Evolutionary conservation across 2,329 filamentous ascomycete genomes (phyloP), one percentile per base, ranked within the genome.

Genomic region (Aureobasidium musti): DNA sequence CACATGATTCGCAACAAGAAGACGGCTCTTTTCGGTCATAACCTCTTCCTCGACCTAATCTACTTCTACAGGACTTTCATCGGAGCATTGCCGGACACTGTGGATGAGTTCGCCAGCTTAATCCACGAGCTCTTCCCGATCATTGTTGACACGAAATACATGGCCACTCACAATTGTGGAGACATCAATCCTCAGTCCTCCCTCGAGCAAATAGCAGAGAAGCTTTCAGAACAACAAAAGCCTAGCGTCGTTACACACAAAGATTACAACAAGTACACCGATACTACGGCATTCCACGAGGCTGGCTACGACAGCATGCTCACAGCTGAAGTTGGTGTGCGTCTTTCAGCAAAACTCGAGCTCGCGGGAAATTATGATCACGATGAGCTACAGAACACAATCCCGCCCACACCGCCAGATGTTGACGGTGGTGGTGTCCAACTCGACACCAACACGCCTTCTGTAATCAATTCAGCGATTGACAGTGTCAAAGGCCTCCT

Each of bases 61-160:
- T 89, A 89, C 71, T 75, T 90, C 41, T 87, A 89, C 73, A 76
- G 80, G n/a, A 83, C 82, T 1, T 90, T 90, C 73, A 79, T 89
- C 59, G 85, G 85, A 1, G 69, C 76, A 1, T 77, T 90, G 1
- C 88, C 87, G 0, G 75, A 78, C 2, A 83, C 78, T 0, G 74
- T 88, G 1, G 77, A 80, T 2, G 82, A 82, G 26, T 90, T 89
- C 71, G 77, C 80, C 45, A 67, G 74, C 6, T 73, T 76, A 2
- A 79, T 88, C 1, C 82, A 86, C 69, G 71, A 79, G 13, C 71
- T 85, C 3, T 88, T 87, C 70, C 86, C 86, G 0, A 71, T 80
- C 5, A 78, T 89, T 19, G 78, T 88, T 21, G 86, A 89, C 69
- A 88, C 86, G 0, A 89, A 89, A 71, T 88, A 87, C 70, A 79